phyloP scores from a whole-genome alignment of 805 yeast species.

The Cephaloascus fragrans region DNA sequence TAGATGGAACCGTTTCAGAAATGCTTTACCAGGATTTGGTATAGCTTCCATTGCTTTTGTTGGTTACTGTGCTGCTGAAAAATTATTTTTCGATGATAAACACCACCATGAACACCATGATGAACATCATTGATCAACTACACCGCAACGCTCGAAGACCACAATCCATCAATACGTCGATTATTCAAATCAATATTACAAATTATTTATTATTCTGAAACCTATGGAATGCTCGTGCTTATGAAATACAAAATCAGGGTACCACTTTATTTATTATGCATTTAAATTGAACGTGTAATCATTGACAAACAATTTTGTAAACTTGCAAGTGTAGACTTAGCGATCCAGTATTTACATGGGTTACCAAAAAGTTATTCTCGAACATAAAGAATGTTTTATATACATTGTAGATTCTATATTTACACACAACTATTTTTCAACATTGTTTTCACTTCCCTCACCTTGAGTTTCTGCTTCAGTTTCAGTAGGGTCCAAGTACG shows the following conservation, averaged over 20 bases:
- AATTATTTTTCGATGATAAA: slow-evolving; percentile 29
- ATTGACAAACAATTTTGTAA: too few species aligned
- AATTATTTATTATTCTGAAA: too few species aligned
- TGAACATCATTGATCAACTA: slow-evolving; percentile 12
- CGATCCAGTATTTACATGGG: too few species aligned
- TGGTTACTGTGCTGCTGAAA: slow-evolving; percentile 54
- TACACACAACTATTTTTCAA: not conserved
- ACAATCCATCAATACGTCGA: too few species aligned
- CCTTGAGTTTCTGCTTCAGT: slow-evolving; percentile 1
- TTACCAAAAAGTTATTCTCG: too few species aligned
- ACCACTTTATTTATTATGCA: not conserved
- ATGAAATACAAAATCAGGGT: not conserved
- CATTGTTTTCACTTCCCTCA: slow-evolving; percentile 10
- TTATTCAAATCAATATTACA: too few species aligned
- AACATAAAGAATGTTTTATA: too few species aligned
- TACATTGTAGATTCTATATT: too few species aligned
- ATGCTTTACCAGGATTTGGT: slow-evolving; percentile 74
- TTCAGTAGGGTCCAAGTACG: not conserved
- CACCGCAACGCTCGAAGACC: not conserved
- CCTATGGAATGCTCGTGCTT: too few species aligned
- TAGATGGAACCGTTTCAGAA: slow-evolving; percentile 56
- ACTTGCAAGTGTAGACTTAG: too few species aligned
- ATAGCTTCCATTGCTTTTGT: slow-evolving; percentile 70
- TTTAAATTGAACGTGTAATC: not conserved
- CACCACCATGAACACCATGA: slow-evolving; percentile 13